These are phyloP conservation scores for Verticillium tricorpus DNA, from an alignment of 2,329 filamentous ascomycete genomes.

Conservation along the genomic window DNA sequence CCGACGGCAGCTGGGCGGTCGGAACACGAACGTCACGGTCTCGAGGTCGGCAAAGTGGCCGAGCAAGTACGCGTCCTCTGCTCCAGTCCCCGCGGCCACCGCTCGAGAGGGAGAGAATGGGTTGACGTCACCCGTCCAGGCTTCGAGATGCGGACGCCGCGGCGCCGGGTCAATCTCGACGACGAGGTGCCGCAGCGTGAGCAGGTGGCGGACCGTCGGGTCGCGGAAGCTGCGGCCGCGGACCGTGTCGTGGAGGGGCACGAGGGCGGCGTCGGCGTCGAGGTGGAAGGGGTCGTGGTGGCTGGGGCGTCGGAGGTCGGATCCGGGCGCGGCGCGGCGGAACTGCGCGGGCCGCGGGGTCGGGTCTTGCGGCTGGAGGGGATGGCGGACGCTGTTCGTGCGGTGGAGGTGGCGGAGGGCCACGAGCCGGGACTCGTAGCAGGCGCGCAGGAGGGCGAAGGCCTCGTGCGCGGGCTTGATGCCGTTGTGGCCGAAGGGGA, in stretches of 20 bases:
- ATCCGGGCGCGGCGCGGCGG: neutral
- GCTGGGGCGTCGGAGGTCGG: neutral
- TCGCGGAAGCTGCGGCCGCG: neutral
- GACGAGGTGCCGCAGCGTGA: neutral
- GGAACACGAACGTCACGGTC: neutral
- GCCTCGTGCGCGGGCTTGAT: neutral
- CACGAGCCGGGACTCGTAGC: neutral
- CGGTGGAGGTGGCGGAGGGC: neutral
- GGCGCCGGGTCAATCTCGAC: neutral
- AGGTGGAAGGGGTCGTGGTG: neutral
- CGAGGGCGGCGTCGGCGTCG: neutral
- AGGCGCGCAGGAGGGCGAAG: neutral
- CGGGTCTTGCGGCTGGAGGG: neutral
- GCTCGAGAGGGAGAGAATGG: too few species aligned
- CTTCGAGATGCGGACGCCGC: neutral
- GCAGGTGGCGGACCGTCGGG: neutral
- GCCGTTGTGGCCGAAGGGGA: neutral
- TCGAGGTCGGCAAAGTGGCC: neutral
- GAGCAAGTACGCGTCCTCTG: neutral
- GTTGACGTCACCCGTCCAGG: too few species aligned
- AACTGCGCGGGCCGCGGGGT: neutral
- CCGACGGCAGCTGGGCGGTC: neutral
- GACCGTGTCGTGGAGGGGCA: neutral
- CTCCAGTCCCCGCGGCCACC: too few species aligned
- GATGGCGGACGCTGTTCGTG: neutral